Evolutionary conservation across 129 eudicot genomes (phyloP).

Genomic region (Ambrosia trifida): DNA sequence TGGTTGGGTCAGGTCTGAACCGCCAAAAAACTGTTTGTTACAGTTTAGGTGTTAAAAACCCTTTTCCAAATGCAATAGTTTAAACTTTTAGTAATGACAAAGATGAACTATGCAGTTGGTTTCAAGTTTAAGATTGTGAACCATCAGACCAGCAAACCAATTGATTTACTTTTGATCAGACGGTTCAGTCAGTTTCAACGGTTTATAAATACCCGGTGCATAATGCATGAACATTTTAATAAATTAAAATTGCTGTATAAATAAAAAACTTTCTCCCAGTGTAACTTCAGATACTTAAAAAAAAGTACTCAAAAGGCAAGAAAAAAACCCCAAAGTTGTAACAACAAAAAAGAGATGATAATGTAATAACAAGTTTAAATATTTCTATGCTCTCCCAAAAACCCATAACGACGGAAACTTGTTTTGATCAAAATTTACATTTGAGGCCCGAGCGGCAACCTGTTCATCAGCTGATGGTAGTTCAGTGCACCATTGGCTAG

Average conservation of each 20-base stretch:
- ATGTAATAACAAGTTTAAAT: conserved; percentile 23
- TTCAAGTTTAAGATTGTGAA: not conserved
- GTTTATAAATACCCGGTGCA: not conserved
- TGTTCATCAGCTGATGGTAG: conserved; percentile 60
- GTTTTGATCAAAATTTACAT: conserved; percentile 48
- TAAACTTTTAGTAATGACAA: too few species aligned
- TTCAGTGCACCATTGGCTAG: conserved; percentile 39
- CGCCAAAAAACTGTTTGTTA: not conserved
- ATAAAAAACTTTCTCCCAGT: conserved; percentile 27
- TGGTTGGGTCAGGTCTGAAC: not conserved
- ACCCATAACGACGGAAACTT: not conserved
- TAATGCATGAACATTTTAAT: conserved; percentile 13
- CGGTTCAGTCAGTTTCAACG: not conserved
- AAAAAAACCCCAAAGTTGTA: conserved; percentile 32
- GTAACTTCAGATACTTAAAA: conserved; percentile 31
- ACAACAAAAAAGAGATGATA: conserved; percentile 25
- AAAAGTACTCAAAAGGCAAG: conserved; percentile 13
- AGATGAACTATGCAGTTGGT: not conserved
- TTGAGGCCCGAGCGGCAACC: conserved; percentile 79
- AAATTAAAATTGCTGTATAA: conserved; percentile 30
- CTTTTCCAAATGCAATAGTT: not conserved
- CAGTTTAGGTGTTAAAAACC: too few species aligned
- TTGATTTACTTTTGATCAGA: too few species aligned
- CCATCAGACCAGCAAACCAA: not conserved
- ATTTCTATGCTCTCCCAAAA: conserved; percentile 37